phyloP scores from a whole-genome alignment of 75 land plant genomes.

The Pseudotsuga menziesii region DNA sequence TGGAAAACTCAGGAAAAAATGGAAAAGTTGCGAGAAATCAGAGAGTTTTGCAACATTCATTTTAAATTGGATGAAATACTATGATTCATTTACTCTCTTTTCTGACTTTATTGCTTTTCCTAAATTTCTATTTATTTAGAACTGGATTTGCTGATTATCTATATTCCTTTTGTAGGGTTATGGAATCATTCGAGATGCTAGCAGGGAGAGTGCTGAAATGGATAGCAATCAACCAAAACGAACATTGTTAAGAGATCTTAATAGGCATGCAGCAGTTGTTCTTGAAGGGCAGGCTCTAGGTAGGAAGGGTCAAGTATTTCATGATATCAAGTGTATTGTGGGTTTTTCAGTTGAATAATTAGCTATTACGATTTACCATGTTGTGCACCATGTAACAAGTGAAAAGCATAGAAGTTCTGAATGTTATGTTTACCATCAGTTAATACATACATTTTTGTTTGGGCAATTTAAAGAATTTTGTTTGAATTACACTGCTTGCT shows the following conservation, averaged over 20 bases:
- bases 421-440: not conserved
- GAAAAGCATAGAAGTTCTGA: not conserved
- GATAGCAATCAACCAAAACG: conserved; percentile 43
- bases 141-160: not conserved
- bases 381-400: not conserved
- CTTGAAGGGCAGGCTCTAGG: conserved; percentile 88
- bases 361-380: not conserved
- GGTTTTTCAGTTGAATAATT: not conserved
- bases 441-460: not conserved
- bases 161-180: conserved; percentile 51
- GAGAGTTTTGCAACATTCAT: too few species aligned
- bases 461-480: not conserved
- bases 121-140: not conserved
- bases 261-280: conserved; percentile 95
- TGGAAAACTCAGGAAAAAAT: too few species aligned
- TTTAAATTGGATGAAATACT: too few species aligned
- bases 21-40: too few species aligned
- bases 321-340: not conserved
- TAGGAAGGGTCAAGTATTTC: conserved; percentile 5
- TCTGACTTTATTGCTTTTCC: too few species aligned
- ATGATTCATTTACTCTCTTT: too few species aligned
- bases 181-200: conserved; percentile 79
- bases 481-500: not conserved
- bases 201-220: conserved; percentile 52
- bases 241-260: conserved; percentile 68